Evolutionary conservation across 306 rosid species (phyloP), one percentile per base, ranked within the genome.

Genomic region (Quercus rubra): DNA sequence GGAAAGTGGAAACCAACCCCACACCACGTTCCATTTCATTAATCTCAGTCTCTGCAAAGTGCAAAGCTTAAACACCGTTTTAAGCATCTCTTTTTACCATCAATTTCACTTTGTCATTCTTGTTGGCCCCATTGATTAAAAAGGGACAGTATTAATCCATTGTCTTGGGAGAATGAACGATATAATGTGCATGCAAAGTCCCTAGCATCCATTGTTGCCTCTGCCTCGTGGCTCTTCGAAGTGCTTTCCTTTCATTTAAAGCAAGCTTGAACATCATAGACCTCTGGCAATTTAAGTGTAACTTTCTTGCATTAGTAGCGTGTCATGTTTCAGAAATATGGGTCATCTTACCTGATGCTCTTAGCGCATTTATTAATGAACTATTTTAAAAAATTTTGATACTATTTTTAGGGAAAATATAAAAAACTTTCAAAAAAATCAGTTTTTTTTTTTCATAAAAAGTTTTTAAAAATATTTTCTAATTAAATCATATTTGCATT

Each of bases 11-110:
- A 79, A 74, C 75, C 66, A 82, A 28, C 59, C 38, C 20, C 31
- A 43, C 41, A 14, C 64, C 35, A 25, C 21, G 5, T 5, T 9
- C 30, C 73, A 58, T 69, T 35, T 35, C 70, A 52, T 69, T 83
- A 49, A 57, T 51, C 62, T 71, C 46, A 38, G 38, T 62, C 49
- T 67, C 23, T 70, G 54, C 68, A 38, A 70, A 75, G 59, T 70
- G 54, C 71, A 21, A 70, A 75, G 59, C 64, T 81, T 67, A 80
- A 81, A 77, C 78, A 80, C 89, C 86, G 84, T 84, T 88, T 82
- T 89, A 82, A 69, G 69, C 86, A 78, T 90, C 81, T 74, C 18
- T 67, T 73, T 83, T 51, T 62, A 54, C 74, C 23, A 6, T 80
- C 81, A 55, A 71, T 76, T 73, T 83, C 88, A 76, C 79, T 77